Base-by-base conservation (phyloP, 306 rosid genomes). In the Vicia villosa region DNA sequence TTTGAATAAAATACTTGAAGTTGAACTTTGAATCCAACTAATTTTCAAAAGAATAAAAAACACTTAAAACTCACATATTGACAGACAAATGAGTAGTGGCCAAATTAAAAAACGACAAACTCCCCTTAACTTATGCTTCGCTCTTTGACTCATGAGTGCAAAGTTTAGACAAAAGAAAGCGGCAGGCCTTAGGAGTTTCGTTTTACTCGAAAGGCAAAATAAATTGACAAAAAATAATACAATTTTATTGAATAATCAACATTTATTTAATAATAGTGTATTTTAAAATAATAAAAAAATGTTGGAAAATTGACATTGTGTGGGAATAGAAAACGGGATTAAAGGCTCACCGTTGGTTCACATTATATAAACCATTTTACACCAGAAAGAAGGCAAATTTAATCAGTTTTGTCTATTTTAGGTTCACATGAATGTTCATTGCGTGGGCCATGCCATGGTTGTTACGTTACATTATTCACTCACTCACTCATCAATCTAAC, bases 371-470 rank as follows among this genome's bases (percentile, higher is more conserved):
- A 16, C 66, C 68, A 17, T 56, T 56, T 51, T 28, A 4, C 26
- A 13, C 17, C 24, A 72, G 40, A 54, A 40, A 40, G 36, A 51
- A 64, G 2, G 34, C 13, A 55, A 46, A 32, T 8, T 14, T 10
- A 69, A 70, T 41, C 50, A 38, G 64, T n/a, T 30, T 50, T 64
- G 22, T 24, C 22, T 6, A 5, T 72, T 63, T 61, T 0, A 56
- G 34, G 74, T 75, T 80, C 75, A 59, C 75, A 66, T 80, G 74
- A 56, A 58, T 49, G 37, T 57, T 8, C 74, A 42, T 8, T 68
- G 41, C 4, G 57, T 50, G 70, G 75, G 49, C 50, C 70, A 59
- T 49, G 47, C 50, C 75, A 59, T 49, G 43, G 36, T 68, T 46
- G 12, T 10, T 67, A 74, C 14, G 43, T 14, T 11, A 24, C 68